Conservation (phyloP, 1,284 basidiomycete genomes). For the Fomitopsis schrenkii region DNA sequence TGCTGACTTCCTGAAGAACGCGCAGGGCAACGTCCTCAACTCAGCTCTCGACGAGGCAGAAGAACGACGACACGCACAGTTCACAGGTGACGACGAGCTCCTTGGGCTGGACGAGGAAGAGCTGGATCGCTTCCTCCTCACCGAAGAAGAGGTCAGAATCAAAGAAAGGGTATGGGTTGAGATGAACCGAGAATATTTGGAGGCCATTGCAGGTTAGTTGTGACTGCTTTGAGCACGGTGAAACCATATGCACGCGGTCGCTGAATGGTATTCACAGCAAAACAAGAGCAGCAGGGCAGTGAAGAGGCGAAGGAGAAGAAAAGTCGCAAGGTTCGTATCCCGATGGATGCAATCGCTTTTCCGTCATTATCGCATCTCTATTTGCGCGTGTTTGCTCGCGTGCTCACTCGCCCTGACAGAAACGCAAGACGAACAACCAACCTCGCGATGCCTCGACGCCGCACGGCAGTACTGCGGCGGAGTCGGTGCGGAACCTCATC, state of each 20-base stretch:
- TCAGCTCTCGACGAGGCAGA: constrained; percentile 64
- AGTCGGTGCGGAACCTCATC: constrained; percentile 75
- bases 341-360: constrained; percentile 24
- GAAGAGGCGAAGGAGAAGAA: constrained; percentile 41
- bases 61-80: constrained; percentile 49
- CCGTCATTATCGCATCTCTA: constrained; percentile 7
- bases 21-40: constrained; percentile 50
- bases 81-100: constrained; percentile 58
- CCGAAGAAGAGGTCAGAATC: constrained; percentile 82
- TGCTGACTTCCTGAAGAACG: constrained; percentile 53
- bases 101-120: constrained; percentile 90
- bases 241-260: constrained; percentile 24
- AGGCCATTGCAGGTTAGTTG: constrained; percentile 77
- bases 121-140: constrained; percentile 81
- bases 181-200: constrained; percentile 91
- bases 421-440: constrained; percentile 62
- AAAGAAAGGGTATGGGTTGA: constrained; percentile 98
- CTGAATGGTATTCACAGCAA: constrained; percentile 54
- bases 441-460: constrained; percentile 73
- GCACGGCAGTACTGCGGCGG: constrained; percentile 71
- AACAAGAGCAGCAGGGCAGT: constrained; percentile 55
- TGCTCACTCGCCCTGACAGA: constrained; percentile 32
- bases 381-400: constrained; percentile 9
- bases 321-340: constrained; percentile 71
- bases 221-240: not conserved